A percentile compares a stretch with the other conserved stretches of the same genome.
These are phyloP conservation scores for Elongisporangium anandrum DNA, from an alignment of 352 stramenopile genomes.

Conservation along the genomic window DNA sequence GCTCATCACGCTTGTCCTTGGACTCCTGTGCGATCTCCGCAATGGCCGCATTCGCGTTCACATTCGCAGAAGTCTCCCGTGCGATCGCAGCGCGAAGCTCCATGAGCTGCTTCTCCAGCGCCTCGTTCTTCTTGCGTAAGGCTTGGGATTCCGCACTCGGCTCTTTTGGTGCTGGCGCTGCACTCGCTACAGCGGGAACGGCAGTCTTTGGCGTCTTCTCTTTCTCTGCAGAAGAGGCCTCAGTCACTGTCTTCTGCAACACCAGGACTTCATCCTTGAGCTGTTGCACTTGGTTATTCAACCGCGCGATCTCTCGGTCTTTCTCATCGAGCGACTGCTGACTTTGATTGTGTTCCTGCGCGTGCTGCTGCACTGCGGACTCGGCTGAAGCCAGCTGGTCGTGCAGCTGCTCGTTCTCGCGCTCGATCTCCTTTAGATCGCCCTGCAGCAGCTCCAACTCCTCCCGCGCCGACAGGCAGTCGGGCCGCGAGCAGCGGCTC, in stretches of 20 bases:
- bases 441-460: slow-evolving; percentile 56
- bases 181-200: slow-evolving; percentile 2
- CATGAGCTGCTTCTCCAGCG: slow-evolving; percentile 27
- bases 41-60: slow-evolving; percentile 28
- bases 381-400: slow-evolving; percentile 41
- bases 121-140: slow-evolving; percentile 33
- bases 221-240: background rate
- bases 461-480: slow-evolving; percentile 63
- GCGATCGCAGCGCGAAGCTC: slow-evolving; percentile 29
- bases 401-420: slow-evolving; percentile 65
- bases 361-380: slow-evolving; percentile 14
- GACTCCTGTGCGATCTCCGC: slow-evolving; percentile 26
- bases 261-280: slow-evolving; percentile 6
- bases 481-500: slow-evolving; percentile 34
- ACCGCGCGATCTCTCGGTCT: slow-evolving; percentile 17
- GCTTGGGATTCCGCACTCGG: slow-evolving; percentile 5
- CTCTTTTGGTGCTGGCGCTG: slow-evolving; percentile 1
- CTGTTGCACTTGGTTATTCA: slow-evolving; percentile 13
- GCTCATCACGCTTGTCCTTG: slow-evolving; percentile 48
- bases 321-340: slow-evolving; percentile 12
- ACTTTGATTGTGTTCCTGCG: slow-evolving; percentile 8
- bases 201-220: slow-evolving; percentile 1
- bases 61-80: slow-evolving; percentile 25
- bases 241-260: slow-evolving; percentile 6
- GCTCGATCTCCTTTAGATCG: slow-evolving; percentile 56